Evolutionary conservation across 768 basidiomycete genomes (phyloP).

Genomic region (Neoboletus magnificus): DNA sequence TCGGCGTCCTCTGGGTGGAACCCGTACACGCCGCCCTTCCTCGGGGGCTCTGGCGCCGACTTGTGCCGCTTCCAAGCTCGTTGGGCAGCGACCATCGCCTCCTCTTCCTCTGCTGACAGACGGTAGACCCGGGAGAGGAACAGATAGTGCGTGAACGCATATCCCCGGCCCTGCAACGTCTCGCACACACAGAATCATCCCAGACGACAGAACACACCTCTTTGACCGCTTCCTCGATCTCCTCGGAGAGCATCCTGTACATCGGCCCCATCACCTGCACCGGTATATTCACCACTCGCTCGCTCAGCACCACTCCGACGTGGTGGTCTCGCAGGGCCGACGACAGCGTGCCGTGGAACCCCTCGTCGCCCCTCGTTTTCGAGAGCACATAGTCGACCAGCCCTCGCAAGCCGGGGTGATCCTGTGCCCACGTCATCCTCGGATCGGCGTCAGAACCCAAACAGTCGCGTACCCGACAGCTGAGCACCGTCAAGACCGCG

Average conservation of each 20-base stretch:
- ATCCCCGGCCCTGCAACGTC: conserved; percentile 51
- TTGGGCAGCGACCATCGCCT: conserved; percentile 41
- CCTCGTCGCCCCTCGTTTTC: conserved; percentile 48
- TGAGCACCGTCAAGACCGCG: conserved; percentile 80
- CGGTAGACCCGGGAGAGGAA: conserved; percentile 79
- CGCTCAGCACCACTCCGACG: conserved; percentile 82
- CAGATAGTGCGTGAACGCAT: conserved; percentile 68
- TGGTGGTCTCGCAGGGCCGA: conserved; percentile 36
- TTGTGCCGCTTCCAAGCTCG: conserved; percentile 41
- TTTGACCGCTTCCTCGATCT: conserved; percentile 68
- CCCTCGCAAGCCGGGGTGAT: conserved; percentile 66
- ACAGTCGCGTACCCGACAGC: conserved; percentile 54
- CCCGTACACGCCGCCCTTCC: conserved; percentile 53
- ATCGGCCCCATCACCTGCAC: conserved; percentile 89
- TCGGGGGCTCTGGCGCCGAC: conserved; percentile 9
- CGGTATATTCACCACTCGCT: conserved; percentile 93
- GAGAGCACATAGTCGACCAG: conserved; percentile 67
- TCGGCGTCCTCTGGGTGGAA: conserved; percentile 88
- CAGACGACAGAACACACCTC: conserved; percentile 47
- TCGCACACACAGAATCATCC: not conserved
- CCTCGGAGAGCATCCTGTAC: conserved; percentile 84
- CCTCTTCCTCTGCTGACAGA: conserved; percentile 65
- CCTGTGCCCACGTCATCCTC: conserved; percentile 38
- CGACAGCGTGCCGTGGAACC: conserved; percentile 53
- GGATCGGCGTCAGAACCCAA: not conserved